Evolutionary conservation across 805 yeast genomes (phyloP).

Genomic region (Yarrowia osloensis): DNA sequence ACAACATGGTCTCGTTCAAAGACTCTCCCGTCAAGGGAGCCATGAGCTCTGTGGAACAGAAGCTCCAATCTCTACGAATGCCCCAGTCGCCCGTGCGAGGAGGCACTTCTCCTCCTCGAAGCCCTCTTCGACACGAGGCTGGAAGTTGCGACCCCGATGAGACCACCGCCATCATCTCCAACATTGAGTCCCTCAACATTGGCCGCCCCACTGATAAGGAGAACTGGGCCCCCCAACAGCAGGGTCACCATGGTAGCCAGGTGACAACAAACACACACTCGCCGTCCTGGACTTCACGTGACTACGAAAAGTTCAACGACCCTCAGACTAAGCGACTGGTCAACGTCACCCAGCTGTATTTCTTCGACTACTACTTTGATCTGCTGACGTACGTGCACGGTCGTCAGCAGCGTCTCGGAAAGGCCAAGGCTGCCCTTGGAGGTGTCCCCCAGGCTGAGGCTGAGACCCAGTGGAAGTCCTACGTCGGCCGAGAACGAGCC

Average conservation of each 20-base stretch:
- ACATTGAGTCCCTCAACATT: constrained; percentile 33
- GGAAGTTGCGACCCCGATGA: constrained; percentile 31
- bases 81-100: constrained; percentile 24
- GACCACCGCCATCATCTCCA: constrained; percentile 35
- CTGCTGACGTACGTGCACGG: constrained; percentile 88
- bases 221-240: constrained; percentile 14
- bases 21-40: constrained; percentile 29
- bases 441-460: constrained; percentile 46
- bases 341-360: constrained; percentile 90
- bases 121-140: constrained; percentile 26
- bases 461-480: constrained; percentile 70
- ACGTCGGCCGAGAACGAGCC: constrained; percentile 81
- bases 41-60: constrained; percentile 28
- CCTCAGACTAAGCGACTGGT: constrained; percentile 83
- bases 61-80: constrained; percentile 27
- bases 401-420: constrained; percentile 77
- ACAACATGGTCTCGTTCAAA: constrained; percentile 19
- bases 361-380: constrained; percentile 93
- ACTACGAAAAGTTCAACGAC: constrained; percentile 51
- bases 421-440: constrained; percentile 57
- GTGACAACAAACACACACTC: constrained; percentile 19
- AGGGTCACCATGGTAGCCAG: constrained; percentile 31
- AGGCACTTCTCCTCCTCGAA: constrained; percentile 7
- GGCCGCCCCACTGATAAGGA: constrained; percentile 26
- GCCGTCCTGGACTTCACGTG: constrained; percentile 34